Evolutionary conservation across 441 rosid species (phyloP), one percentile per base, ranked within the genome.

Genomic region (Eutrema salsugineum): DNA sequence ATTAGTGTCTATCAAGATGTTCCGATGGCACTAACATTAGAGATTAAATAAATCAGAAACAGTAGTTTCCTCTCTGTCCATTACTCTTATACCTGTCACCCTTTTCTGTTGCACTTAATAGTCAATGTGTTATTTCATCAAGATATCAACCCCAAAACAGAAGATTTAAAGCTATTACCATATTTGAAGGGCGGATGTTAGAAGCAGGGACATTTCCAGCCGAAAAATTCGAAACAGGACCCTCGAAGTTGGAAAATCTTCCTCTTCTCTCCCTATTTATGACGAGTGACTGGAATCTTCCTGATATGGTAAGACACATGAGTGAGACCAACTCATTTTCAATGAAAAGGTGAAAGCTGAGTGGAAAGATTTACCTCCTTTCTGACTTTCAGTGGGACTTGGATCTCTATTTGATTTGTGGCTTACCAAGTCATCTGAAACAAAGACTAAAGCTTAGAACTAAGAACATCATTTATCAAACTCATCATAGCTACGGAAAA

Each of bases 221-320:
- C 42, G 89, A 79, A 70, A 73, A 63, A 69, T 71, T 75, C 5
- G 87, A 53, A 58, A 79, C 62, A 51, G 84, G 83, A 53, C 87
- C 87, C 39, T 86, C 90, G 38, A 43, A 68, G 77, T 78, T 85
- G 47, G 80, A 69, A 78, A 84, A 78, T 79, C 88, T 82, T 74
- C 94, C 93, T 78, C 90, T 81, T 77, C 81, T 88, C 78, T 86
- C 97, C 90, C 89, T 85, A 76, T 89, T 91, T 48, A 88, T 57
- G 38, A 63, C 83, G 76, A 83, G 79, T 19, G 92, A 63, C 44
- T 76, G 89, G 83, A 81, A 78, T 73, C 86, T 82, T 78, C 97
- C 97, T 93, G 76, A 51, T 38, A 55, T 64, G 63, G 76, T 44
- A 57, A 15, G 53, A 55, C 28, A 54, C 16, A 71, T 63, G 19